Percentiles rank a stretch among this genome's conserved stretches.
phyloP scores from a whole-genome alignment of 768 basidiomycete genomes.

The Pulveroboletus sp. region DNA sequence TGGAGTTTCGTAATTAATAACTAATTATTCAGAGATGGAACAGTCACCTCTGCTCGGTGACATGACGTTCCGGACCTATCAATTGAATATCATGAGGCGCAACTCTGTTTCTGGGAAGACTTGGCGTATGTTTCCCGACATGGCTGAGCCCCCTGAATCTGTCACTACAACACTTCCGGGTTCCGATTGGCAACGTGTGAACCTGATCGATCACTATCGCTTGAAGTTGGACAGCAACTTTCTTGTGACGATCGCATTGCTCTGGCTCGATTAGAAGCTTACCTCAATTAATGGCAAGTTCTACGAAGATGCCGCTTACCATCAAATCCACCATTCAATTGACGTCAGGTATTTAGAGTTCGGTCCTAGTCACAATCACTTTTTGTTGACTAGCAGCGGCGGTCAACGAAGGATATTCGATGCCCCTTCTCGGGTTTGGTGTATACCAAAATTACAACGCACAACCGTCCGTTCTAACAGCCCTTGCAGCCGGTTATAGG shows the following conservation, averaged over 20 bases:
- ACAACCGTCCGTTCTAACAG: slow-evolving; percentile 52
- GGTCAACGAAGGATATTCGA: slow-evolving; percentile 44
- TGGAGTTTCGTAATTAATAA: slow-evolving; percentile 9
- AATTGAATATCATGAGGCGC: not conserved
- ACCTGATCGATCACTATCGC: not conserved
- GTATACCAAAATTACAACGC: slow-evolving; percentile 66
- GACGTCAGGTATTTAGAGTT: slow-evolving; percentile 33
- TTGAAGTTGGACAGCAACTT: not conserved
- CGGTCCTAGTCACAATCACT: not conserved
- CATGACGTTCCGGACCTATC: not conserved
- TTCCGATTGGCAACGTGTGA: slow-evolving; percentile 4
- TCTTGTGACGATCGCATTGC: slow-evolving; percentile 8
- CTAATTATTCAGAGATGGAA: not conserved
- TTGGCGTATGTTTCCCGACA: not conserved
- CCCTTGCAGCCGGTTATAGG: slow-evolving; percentile 66
- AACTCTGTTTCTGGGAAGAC: not conserved
- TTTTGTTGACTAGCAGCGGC: slow-evolving; percentile 2
- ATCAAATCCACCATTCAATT: slow-evolving; percentile 32
- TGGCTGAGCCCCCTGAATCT: not conserved
- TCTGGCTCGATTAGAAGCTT: not conserved
- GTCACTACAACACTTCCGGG: no score
- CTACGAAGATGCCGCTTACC: slow-evolving; percentile 23
- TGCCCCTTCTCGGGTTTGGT: slow-evolving; percentile 68
- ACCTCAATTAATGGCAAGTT: slow-evolving; percentile 14
- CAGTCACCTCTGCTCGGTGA: not conserved